Conservation (phyloP, 2,329 filamentous ascomycete species). For the Neofusicoccum kwambonambiense region DNA sequence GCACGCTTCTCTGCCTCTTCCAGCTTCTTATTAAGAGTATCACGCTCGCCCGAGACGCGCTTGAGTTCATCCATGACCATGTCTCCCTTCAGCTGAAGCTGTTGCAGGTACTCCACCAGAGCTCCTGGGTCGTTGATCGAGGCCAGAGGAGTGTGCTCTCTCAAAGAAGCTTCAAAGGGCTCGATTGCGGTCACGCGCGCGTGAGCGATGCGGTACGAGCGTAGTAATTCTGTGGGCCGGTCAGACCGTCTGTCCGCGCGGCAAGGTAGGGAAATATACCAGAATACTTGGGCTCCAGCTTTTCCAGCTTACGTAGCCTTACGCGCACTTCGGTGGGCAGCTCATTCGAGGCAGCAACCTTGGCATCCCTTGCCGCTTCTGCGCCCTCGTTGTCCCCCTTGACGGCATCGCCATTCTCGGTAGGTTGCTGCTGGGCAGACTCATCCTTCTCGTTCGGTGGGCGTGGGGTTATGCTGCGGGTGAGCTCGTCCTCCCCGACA, state of each 20-base stretch:
- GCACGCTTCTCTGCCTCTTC: conserved; percentile 66
- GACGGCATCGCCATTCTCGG: conserved; percentile 27
- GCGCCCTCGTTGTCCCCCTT: conserved; percentile 33
- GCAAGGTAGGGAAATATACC: conserved; percentile 49
- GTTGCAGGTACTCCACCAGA: conserved; percentile 84
- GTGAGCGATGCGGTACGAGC: conserved; percentile 90
- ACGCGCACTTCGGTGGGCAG: conserved; percentile 71
- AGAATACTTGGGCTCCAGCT: conserved; percentile 81
- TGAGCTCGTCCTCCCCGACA: conserved; percentile 73
- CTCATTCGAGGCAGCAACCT: conserved; percentile 47
- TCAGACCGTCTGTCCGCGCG: background rate
- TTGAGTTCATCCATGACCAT: conserved; percentile 96
- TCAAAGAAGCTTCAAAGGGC: conserved; percentile 85
- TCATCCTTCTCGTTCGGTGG: conserved; percentile 43
- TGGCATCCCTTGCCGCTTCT: conserved; percentile 27
- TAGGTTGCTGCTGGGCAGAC: conserved; percentile 17
- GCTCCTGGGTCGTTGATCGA: conserved; percentile 83
- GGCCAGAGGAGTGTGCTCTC: conserved; percentile 87
- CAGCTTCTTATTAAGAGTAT: conserved; percentile 73
- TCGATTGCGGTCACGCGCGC: conserved; percentile 83
- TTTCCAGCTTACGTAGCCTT: conserved; percentile 83
- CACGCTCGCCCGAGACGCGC: conserved; percentile 76
- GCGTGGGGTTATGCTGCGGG: conserved; percentile 60
- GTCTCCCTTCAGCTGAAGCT: conserved; percentile 79
- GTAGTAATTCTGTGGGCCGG: conserved; percentile 66